A percentile compares a stretch with the other conserved stretches of the same genome.
Conservation (phyloP, 371 early-diverging fungal species). For the Aphelidium insulamus region DNA sequence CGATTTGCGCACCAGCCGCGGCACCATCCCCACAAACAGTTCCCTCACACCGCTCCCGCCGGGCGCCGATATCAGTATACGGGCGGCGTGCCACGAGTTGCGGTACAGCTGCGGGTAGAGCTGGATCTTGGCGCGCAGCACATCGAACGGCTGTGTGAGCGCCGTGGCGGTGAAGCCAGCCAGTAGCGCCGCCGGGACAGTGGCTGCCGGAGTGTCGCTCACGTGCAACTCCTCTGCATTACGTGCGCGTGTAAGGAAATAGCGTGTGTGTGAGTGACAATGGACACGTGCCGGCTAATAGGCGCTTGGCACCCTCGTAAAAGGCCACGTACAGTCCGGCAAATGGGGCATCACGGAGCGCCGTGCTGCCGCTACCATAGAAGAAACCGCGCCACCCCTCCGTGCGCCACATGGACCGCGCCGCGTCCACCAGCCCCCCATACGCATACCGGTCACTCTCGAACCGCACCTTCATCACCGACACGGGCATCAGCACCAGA, state of each 20-base stretch:
- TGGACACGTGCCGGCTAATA: background rate
- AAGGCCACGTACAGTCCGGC: constrained; percentile 86
- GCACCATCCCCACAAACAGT: constrained; percentile 63
- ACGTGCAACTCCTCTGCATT: no score
- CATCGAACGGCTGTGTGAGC: constrained; percentile 80
- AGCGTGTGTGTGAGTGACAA: no score
- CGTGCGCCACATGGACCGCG: no score
- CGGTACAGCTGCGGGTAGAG: constrained; percentile 47
- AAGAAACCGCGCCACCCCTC: constrained; percentile 44
- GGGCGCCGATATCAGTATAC: constrained; percentile 19
- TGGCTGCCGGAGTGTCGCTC: background rate
- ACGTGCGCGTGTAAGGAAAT: no score
- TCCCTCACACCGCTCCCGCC: constrained; percentile 48
- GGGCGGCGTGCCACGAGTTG: constrained; percentile 30
- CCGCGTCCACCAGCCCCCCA: no score
- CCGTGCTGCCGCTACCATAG: constrained; percentile 74
- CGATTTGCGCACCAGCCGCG: constrained; percentile 65
- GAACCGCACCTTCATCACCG: constrained; percentile 76
- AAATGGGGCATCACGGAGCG: constrained; percentile 79
- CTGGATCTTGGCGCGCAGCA: constrained; percentile 82
- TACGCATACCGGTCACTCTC: constrained; percentile 8
- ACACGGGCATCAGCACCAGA: constrained; percentile 78
- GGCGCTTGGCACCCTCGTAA: constrained; percentile 53
- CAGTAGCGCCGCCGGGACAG: constrained; percentile 3
- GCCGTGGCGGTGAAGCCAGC: constrained; percentile 54